Evolutionary conservation across 306 rosid genomes (phyloP).

Genomic region (Fragaria vesca): DNA sequence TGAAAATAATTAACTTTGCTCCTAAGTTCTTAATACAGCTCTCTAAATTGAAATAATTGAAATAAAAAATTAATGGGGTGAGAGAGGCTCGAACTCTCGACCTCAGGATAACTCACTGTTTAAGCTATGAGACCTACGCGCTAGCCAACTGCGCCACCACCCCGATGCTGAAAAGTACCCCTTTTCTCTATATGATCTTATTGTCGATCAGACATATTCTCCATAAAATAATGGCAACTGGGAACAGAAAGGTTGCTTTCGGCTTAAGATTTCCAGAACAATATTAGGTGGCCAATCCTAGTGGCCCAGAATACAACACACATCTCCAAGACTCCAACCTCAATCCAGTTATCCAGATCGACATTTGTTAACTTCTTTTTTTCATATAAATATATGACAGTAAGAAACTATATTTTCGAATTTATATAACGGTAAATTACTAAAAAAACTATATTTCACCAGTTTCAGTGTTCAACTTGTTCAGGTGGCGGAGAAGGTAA

Average conservation of each 20-base stretch:
- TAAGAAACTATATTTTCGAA: neutral
- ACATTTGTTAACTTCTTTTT: too few species aligned
- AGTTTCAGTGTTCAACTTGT: neutral
- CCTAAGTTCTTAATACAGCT: too few species aligned
- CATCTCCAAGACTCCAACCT: neutral
- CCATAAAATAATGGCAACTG: neutral
- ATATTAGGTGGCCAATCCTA: neutral
- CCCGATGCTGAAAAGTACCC: neutral
- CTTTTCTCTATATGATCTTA: rapidly evolving
- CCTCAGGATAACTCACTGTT: conserved; percentile 13
- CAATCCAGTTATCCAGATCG: neutral
- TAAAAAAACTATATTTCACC: neutral
- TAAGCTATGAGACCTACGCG: conserved; percentile 22
- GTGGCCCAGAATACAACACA: neutral
- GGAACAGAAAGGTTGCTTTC: neutral
- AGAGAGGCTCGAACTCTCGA: conserved; percentile 29
- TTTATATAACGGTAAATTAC: neutral
- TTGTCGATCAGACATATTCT: too few species aligned
- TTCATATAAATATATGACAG: neutral
- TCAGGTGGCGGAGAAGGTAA: neutral
- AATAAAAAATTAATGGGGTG: neutral
- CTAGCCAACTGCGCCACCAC: conserved; percentile 27
- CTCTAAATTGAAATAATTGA: too few species aligned
- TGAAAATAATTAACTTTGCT: too few species aligned
- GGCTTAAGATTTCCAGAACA: neutral